A percentile compares a stretch with the other conserved stretches of the same genome.
Conservation (phyloP, 2,329 filamentous ascomycete species). For the Aulographum hederae region DNA sequence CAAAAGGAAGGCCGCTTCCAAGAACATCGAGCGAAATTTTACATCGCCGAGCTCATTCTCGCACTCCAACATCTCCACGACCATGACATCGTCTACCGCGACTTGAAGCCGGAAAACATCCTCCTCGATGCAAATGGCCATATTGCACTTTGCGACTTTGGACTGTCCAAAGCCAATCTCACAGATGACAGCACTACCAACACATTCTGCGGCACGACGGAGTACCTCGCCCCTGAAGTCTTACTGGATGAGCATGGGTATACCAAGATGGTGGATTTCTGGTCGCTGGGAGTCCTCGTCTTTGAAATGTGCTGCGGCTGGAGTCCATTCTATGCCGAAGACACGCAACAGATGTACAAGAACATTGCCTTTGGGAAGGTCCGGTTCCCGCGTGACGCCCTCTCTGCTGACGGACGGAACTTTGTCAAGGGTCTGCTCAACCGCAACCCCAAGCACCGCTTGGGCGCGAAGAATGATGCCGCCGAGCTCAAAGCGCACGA, state of each 20-base stretch:
- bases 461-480: constrained; percentile 80
- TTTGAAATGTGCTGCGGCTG: constrained; percentile 99
- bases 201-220: constrained; percentile 95
- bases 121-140: constrained; percentile 92
- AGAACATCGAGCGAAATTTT: constrained; percentile 90
- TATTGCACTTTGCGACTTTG: constrained; percentile 94
- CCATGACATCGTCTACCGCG: constrained; percentile 94
- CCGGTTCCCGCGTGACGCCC: constrained; percentile 80
- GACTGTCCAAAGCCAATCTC: constrained; percentile 89
- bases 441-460: constrained; percentile 85
- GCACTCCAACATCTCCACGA: constrained; percentile 90
- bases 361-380: constrained; percentile 99
- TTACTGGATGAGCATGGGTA: constrained; percentile 92
- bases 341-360: constrained; percentile 99
- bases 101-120: constrained; percentile 96
- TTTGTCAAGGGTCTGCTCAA: constrained; percentile 97
- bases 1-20: constrained; percentile 94
- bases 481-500: constrained; percentile 86
- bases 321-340: constrained; percentile 97
- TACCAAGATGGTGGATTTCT: constrained; percentile 99
- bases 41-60: constrained; percentile 92
- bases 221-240: constrained; percentile 92
- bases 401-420: constrained; percentile 87
- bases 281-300: constrained; percentile 91
- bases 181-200: constrained; percentile 97